Evolutionary conservation across 768 basidiomycete genomes (phyloP).

Genomic region (Rhodotorula babjevae): DNA sequence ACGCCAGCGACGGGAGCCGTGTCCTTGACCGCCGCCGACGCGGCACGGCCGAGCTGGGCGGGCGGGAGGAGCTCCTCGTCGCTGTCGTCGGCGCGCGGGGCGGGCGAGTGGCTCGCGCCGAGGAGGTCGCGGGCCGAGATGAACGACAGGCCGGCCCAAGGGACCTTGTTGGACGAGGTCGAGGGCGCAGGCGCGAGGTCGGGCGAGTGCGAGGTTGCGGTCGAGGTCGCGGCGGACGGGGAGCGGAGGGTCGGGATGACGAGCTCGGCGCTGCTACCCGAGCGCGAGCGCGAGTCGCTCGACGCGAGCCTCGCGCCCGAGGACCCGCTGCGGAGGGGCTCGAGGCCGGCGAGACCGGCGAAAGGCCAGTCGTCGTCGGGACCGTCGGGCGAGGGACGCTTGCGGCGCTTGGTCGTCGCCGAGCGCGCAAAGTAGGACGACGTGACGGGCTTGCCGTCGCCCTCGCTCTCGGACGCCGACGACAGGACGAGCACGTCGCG

Average conservation of each 20-base stretch:
- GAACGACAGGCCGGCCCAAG: neutral
- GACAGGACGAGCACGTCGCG: slow-evolving; percentile 8
- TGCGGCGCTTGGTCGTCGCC: neutral
- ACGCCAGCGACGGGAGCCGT: neutral
- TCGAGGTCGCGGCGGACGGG: no score
- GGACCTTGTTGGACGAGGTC: neutral
- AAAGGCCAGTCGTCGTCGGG: neutral
- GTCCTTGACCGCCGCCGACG: neutral
- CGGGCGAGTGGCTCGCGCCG: neutral
- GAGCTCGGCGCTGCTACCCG: neutral
- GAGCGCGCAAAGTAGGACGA: neutral
- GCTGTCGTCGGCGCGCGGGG: neutral
- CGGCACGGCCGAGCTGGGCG: neutral
- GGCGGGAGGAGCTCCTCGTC: neutral
- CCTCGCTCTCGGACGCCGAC: slow-evolving; percentile 7
- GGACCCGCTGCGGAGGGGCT: neutral
- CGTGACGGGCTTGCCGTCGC: neutral
- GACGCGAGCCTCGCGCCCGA: no score
- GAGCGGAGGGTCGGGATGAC: no score
- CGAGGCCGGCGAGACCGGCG: neutral
- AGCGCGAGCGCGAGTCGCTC: neutral
- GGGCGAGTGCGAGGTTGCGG: neutral
- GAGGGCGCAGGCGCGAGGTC: no score
- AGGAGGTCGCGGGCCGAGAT: slow-evolving; percentile 19
- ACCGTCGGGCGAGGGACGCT: neutral